Evolutionary conservation across 495 filamentous ascomycete genomes (phyloP), one percentile per base, ranked within the genome.

Genomic region (Penicillium odoratum): DNA sequence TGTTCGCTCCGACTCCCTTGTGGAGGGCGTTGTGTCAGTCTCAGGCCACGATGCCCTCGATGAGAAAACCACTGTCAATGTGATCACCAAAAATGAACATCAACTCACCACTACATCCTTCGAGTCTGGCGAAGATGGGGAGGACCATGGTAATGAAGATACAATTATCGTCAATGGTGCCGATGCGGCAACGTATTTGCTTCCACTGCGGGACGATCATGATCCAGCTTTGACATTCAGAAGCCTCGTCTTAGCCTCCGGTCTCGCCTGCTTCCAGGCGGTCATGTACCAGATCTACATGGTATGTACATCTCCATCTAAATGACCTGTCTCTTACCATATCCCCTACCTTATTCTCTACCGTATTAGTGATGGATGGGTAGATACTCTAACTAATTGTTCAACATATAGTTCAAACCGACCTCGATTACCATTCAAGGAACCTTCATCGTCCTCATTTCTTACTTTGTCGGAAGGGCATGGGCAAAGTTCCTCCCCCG

Each of bases 211-310:
- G 31, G 78, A 82, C 59, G 79, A 82, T 56, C 57, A 59, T 38
- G 73, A 81, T 16, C 68, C 61, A 5, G 65, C 77, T 10, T 58
- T 81, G 49, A 82, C 73, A 25, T 79, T 82, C 56, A 73, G 79
- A 1, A 71, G 70, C 30, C 54, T 82, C 7, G 53, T 81, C 44
- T 56, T 82, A 36, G 77, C 76, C 29, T 72, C 76, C 13, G 53
- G 56, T 25, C 71, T 82, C 29, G 65, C 78, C 0, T 74, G 65
- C 26, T 79, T 82, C 61, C 74, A 78, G 50, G 74, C 78, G 18
- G 72, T 78, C 16, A 82, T 82, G 73, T 69, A 63, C 55, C 73
- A 78, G 59, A 78, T 81, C 29, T 81, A 81, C 59, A 52, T 49
- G 13, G 75, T 78, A 55, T 60, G 60, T 53, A 2, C 3, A 25